A percentile compares a stretch with the other conserved stretches of the same genome.
Conservation (phyloP, 345 rosid species). For the Lagerstroemia speciosa region DNA sequence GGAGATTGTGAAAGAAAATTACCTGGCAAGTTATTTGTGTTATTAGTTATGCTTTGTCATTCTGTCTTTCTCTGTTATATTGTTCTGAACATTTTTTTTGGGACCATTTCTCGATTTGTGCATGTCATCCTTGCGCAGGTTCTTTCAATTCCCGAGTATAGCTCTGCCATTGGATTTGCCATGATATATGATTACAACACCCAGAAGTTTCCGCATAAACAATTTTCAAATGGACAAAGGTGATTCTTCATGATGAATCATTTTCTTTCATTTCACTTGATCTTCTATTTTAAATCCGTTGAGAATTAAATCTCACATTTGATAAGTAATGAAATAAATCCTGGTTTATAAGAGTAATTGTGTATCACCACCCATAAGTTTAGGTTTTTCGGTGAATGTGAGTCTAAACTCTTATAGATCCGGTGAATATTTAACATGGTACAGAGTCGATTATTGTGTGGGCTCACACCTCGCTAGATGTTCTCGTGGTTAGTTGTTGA, state of each 20-base stretch:
- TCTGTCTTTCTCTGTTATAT: background rate
- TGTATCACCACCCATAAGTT: no score
- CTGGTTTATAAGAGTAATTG: no score
- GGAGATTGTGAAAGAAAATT: constrained; percentile 93
- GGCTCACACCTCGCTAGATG: no score
- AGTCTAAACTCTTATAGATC: no score
- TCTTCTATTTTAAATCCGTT: background rate
- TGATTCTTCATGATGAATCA: constrained; percentile 12
- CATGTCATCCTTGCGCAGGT: no score
- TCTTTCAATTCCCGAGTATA: constrained; percentile 71
- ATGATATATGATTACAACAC: constrained; percentile 77
- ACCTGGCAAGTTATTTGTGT: constrained; percentile 54
- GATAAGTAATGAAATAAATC: no score
- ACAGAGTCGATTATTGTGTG: no score
- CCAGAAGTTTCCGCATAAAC: constrained; percentile 56
- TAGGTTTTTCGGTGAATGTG: no score
- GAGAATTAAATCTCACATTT: no score
- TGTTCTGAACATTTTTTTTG: background rate
- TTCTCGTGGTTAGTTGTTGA: no score
- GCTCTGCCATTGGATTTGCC: constrained; percentile 73
- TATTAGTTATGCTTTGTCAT: background rate
- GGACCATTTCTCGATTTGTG: no score
- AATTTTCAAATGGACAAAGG: constrained; percentile 75
- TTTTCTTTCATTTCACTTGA: background rate
- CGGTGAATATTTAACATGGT: no score